Evolutionary conservation across 768 basidiomycete genomes (phyloP).

Genomic region (Gautieria morchelliformis): DNA sequence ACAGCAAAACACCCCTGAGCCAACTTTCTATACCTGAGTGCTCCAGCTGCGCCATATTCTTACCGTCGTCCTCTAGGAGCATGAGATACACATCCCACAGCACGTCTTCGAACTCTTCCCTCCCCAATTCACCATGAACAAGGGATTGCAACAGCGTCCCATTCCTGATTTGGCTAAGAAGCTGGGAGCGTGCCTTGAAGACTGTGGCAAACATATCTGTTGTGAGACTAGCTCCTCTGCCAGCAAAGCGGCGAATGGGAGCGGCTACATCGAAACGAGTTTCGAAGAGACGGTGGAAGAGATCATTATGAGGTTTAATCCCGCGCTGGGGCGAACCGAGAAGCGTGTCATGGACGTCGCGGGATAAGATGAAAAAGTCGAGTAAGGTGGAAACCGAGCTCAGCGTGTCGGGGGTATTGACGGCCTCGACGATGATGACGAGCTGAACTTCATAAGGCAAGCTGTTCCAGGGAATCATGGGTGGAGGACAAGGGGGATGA

Average conservation of each 20-base stretch:
- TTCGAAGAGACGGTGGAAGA: neutral
- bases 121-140: neutral
- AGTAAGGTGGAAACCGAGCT: neutral
- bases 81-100: constrained; percentile 4
- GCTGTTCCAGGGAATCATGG: neutral
- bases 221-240: neutral
- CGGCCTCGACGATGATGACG: constrained; percentile 2
- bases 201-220: neutral
- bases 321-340: neutral
- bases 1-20: neutral
- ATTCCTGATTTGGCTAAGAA: neutral
- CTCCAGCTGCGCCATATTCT: constrained; percentile 2
- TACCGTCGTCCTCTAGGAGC: constrained; percentile 6
- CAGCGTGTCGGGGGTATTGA: neutral
- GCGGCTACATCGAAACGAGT: neutral
- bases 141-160: neutral
- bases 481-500: neutral
- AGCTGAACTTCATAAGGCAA: constrained; percentile 5
- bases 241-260: neutral
- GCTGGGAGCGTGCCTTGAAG: neutral
- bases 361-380: constrained; percentile 1
- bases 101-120: neutral
- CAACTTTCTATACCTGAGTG: neutral
- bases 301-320: neutral
- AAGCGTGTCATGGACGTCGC: constrained; percentile 1